Percentiles rank a stretch among this genome's conserved stretches.
Conservation (phyloP, 169 alveolate species). For the Theileria annulata region DNA sequence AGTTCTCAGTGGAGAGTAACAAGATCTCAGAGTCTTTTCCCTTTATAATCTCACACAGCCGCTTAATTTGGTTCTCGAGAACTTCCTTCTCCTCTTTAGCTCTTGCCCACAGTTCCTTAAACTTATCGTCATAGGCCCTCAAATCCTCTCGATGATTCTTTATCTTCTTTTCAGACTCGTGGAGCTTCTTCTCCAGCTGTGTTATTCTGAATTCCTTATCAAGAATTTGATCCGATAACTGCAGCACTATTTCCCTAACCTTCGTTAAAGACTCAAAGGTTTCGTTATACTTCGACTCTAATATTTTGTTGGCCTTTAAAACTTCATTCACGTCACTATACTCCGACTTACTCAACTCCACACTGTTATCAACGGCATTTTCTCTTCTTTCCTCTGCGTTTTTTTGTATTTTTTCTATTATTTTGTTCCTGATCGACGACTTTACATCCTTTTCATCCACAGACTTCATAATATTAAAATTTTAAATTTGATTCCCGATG, state of each 20-base stretch:
- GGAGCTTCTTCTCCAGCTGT: slow-evolving; percentile 59
- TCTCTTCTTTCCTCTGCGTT: slow-evolving; percentile 11
- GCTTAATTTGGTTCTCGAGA: slow-evolving; percentile 46
- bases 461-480: slow-evolving; percentile 4
- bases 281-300: slow-evolving; percentile 54
- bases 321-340: slow-evolving; percentile 22
- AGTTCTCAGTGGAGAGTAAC: slow-evolving; percentile 13
- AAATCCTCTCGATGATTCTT: slow-evolving; percentile 16
- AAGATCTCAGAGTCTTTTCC: slow-evolving; percentile 52
- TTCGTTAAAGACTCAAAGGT: slow-evolving; percentile 60
- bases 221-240: slow-evolving; percentile 41
- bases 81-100: slow-evolving; percentile 32
- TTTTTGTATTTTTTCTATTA: slow-evolving; percentile 61
- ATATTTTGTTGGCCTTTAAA: slow-evolving; percentile 11
- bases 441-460: slow-evolving; percentile 21
- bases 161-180: slow-evolving; percentile 55
- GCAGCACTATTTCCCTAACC: slow-evolving; percentile 48
- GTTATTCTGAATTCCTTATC: slow-evolving; percentile 56
- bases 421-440: slow-evolving; percentile 35
- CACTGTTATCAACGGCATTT: background rate
- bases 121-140: slow-evolving; percentile 5
- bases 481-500: background rate
- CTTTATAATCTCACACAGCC: slow-evolving; percentile 21
- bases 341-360: background rate
- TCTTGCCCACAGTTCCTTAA: slow-evolving; percentile 14